Evolutionary conservation across 2,329 filamentous ascomycete species (phyloP), one percentile per base, ranked within the genome.

Genomic region (Xylaria sp.): DNA sequence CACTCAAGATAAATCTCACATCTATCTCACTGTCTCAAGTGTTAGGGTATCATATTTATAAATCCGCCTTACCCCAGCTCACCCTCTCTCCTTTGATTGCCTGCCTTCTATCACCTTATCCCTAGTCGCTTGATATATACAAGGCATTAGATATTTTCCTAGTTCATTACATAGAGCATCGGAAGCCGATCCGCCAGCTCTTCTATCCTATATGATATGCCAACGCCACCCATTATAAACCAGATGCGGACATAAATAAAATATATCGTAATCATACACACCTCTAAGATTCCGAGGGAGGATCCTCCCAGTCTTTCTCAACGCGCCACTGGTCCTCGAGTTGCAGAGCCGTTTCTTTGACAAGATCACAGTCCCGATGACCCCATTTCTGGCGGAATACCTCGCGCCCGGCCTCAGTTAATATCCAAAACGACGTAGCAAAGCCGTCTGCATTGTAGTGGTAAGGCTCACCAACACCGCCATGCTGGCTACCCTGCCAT

Each of bases 391-490:
- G 74, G 34, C 74, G 71, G 69, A 76, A 78, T 9, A 84, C 77
- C 67, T 80, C 78, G n/a, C 78, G 75, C 0, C 84, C 85, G 20
- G 82, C 80, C 70, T 85, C 83, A 34, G 83, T 84, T 20, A 83
- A 75, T 60, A 86, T 78, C 66, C 82, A 79, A 65, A 86, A 81
- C 1, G 79, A 82, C 56, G 79, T 76, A 3, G 82, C 79, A 62
- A 87, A 79, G 1, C 85, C 86, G 1, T 80, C 80, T 0, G 82
- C 71, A 61, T 84, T 79, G 69, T 86, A 83, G 75, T 87, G 85
- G 69, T 83, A 88, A 1, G 86, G 86, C 74, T 88, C 86, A 15
- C 84, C 85, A 28, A 81, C 62, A 1, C 86, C 87, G 37, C 86
- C 86, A 5, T 78, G 80, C 73, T 88, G 86, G 37, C 82, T 81